A percentile compares a stretch with the other conserved stretches of the same genome.
phyloP scores from a whole-genome alignment of 169 alveolate species.

The Theileria equi region DNA sequence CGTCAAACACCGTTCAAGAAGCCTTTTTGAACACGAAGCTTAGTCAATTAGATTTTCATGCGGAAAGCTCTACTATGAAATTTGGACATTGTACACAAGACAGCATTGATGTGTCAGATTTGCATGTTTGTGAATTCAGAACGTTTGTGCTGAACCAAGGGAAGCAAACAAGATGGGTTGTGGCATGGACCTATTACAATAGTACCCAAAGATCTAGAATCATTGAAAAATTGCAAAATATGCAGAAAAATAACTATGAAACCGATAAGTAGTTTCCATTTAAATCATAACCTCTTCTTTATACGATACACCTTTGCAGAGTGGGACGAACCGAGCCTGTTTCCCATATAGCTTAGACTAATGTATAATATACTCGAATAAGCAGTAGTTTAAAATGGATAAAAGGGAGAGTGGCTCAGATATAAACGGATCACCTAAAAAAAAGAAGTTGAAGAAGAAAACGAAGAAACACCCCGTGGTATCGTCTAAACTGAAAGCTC shows the following conservation, averaged over 20 bases:
- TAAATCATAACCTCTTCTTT: background rate
- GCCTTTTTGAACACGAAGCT: conserved; percentile 49
- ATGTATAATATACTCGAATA: no score
- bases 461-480: background rate
- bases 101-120: conserved; percentile 10
- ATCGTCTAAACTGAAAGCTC: background rate
- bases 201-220: conserved; percentile 58
- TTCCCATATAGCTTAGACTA: no score
- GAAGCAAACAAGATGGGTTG: conserved; percentile 69
- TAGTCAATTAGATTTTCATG: conserved; percentile 2
- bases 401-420: background rate
- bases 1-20: conserved; percentile 46
- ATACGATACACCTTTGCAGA: no score
- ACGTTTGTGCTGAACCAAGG: conserved; percentile 66
- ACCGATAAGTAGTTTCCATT: background rate
- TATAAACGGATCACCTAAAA: no score
- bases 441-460: no score
- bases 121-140: conserved; percentile 68
- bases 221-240: conserved; percentile 6
- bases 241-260: background rate
- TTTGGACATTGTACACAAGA: conserved; percentile 7
- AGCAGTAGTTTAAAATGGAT: background rate
- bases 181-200: conserved; percentile 74
- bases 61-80: conserved; percentile 7
- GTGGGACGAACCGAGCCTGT: no score